phyloP scores from a whole-genome alignment of 345 rosid species.

The Durio zibethinus region DNA sequence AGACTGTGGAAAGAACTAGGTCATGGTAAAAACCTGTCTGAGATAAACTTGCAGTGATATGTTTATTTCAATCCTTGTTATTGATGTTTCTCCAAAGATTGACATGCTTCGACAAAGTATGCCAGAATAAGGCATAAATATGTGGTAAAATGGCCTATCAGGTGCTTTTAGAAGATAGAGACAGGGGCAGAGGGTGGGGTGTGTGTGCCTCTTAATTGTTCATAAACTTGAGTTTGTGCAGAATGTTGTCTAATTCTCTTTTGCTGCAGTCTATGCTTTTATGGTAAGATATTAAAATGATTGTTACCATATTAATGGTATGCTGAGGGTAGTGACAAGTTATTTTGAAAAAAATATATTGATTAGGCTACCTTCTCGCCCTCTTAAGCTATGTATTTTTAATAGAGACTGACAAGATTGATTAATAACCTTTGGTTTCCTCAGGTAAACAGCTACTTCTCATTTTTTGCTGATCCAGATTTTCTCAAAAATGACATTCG shows the following conservation, averaged over 20 bases:
- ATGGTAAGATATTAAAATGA: neutral
- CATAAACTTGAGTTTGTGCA: neutral
- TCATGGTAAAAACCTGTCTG: neutral
- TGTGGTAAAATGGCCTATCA: neutral
- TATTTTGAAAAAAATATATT: neutral
- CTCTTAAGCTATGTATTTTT: neutral
- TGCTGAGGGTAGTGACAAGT: neutral
- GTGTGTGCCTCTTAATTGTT: neutral
- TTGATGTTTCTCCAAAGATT: neutral
- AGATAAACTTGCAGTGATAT: neutral
- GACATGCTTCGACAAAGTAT: neutral
- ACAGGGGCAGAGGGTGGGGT: neutral
- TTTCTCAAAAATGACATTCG: slow-evolving; percentile 64
- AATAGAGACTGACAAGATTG: neutral
- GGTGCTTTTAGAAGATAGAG: neutral
- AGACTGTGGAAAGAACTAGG: neutral
- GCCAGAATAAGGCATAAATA: neutral
- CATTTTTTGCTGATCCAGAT: slow-evolving; percentile 41
- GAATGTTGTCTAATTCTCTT: neutral
- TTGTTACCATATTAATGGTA: neutral
- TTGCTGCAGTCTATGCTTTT: neutral
- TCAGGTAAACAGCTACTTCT: slow-evolving; percentile 59
- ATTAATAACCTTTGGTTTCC: neutral
- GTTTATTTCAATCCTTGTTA: neutral
- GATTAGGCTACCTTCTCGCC: neutral